These are phyloP conservation scores for Ustulina deusta DNA, from an alignment of 2,329 filamentous ascomycete genomes.

Conservation along the genomic window DNA sequence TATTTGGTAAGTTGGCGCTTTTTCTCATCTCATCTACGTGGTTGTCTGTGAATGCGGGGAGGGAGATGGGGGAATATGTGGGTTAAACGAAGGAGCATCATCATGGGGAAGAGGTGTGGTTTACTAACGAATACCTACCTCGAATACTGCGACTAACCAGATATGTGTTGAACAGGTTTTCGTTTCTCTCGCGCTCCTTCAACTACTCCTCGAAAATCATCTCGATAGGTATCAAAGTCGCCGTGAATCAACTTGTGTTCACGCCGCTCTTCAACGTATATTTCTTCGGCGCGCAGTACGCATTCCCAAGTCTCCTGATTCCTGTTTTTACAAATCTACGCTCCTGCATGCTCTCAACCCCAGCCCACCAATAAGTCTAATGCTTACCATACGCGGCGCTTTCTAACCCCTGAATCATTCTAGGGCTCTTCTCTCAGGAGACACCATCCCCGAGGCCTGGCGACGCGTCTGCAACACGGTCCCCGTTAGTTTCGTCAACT, in stretches of 20 bases:
- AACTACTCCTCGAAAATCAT: conserved; percentile 81
- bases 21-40: background rate
- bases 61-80: background rate
- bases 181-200: conserved; percentile 84
- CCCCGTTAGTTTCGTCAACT: conserved; percentile 80
- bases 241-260: conserved; percentile 83
- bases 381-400: too few species aligned
- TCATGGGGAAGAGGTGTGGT: background rate
- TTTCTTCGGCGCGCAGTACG: conserved; percentile 80
- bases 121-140: background rate
- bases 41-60: too few species aligned
- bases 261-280: conserved; percentile 86
- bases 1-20: conserved; percentile 72
- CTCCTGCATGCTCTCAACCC: background rate
- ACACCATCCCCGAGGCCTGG: conserved; percentile 71
- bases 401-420: background rate
- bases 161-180: conserved; percentile 67
- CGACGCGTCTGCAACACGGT: conserved; percentile 81
- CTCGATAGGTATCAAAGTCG: conserved; percentile 80
- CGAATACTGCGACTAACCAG: conserved; percentile 13
- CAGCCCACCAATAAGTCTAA: background rate
- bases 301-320: background rate
- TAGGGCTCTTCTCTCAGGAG: conserved; percentile 76
- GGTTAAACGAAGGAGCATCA: background rate
- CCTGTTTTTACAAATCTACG: too few species aligned